These are phyloP conservation scores for Coniochaeta ligniaria DNA, from an alignment of 2,329 filamentous ascomycete genomes.

Conservation along the genomic window DNA sequence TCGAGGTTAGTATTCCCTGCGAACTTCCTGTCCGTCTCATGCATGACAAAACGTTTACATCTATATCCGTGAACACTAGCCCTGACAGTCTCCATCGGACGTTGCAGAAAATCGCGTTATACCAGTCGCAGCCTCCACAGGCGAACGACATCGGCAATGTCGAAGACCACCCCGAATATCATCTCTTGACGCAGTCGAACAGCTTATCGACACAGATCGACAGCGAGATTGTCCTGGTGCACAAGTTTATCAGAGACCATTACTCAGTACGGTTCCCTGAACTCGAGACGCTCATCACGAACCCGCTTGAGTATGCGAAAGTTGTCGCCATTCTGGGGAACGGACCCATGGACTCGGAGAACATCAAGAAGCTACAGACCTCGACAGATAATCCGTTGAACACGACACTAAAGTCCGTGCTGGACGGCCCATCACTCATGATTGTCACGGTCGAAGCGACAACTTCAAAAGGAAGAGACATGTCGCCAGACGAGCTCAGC, in stretches of 20 bases:
- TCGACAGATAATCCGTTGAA: conserved; percentile 74
- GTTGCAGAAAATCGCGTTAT: conserved; percentile 72
- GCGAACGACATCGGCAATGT: conserved; percentile 68
- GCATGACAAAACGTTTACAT: conserved; percentile 55
- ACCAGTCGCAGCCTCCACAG: conserved; percentile 60
- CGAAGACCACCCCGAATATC: conserved; percentile 88
- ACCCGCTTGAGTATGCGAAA: conserved; percentile 91
- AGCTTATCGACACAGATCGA: conserved; percentile 87
- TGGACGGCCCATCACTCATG: conserved; percentile 90
- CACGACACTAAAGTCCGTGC: conserved; percentile 66
- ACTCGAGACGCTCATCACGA: conserved; percentile 81
- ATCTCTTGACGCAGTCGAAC: conserved; percentile 81
- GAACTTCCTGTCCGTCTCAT: conserved; percentile 14
- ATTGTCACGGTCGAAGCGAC: conserved; percentile 93
- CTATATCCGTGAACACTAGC: conserved; percentile 46
- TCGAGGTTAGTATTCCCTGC: conserved; percentile 60
- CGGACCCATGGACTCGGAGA: conserved; percentile 73
- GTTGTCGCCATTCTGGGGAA: conserved; percentile 91
- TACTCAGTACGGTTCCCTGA: conserved; percentile 93
- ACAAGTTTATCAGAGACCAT: conserved; percentile 94
- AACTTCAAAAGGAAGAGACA: conserved; percentile 72
- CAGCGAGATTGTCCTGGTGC: conserved; percentile 83
- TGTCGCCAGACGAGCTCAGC: conserved; percentile 68
- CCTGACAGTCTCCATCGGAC: conserved; percentile 55
- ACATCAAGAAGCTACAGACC: conserved; percentile 72